Percentiles rank a stretch among this genome's conserved stretches.
phyloP scores from a whole-genome alignment of 2,329 filamentous ascomycete species.

The Penicillium brevicompactum region DNA sequence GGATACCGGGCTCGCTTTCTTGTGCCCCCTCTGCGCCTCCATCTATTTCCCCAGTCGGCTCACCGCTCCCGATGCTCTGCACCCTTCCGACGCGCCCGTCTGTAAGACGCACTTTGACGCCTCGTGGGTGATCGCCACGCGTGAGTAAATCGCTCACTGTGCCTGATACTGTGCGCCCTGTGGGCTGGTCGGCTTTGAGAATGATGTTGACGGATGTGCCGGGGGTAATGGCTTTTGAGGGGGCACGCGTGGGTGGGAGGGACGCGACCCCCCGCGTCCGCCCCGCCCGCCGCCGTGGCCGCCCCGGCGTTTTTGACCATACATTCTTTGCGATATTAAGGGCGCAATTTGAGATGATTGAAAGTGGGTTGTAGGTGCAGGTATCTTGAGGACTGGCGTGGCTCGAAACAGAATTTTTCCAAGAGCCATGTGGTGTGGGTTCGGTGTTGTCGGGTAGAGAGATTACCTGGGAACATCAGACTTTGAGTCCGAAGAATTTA shows the following conservation, averaged over 20 bases:
- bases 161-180: constrained; percentile 70
- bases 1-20: not conserved
- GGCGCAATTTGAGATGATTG: constrained; percentile 3
- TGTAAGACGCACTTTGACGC: constrained; percentile 74
- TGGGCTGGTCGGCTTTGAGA: constrained; percentile 74
- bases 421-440: not conserved
- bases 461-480: not conserved
- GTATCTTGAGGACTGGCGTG: not conserved
- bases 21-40: not conserved
- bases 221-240: constrained; percentile 34
- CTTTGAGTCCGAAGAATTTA: not conserved
- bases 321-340: not conserved
- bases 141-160: constrained; percentile 69
- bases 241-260: constrained; percentile 18
- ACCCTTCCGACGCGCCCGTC: constrained; percentile 75
- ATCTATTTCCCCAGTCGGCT: not conserved
- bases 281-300: not conserved
- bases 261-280: constrained; percentile 6
- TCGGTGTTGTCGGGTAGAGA: not conserved
- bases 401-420: not conserved
- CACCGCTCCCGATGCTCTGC: constrained; percentile 46
- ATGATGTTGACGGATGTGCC: constrained; percentile 72
- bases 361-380: constrained; percentile 10
- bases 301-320: constrained; percentile 3
- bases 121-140: constrained; percentile 71